Evolutionary conservation across 2,329 filamentous ascomycete species (phyloP), one percentile per base, ranked within the genome.

Genomic region (Paecilomyces formosus): DNA sequence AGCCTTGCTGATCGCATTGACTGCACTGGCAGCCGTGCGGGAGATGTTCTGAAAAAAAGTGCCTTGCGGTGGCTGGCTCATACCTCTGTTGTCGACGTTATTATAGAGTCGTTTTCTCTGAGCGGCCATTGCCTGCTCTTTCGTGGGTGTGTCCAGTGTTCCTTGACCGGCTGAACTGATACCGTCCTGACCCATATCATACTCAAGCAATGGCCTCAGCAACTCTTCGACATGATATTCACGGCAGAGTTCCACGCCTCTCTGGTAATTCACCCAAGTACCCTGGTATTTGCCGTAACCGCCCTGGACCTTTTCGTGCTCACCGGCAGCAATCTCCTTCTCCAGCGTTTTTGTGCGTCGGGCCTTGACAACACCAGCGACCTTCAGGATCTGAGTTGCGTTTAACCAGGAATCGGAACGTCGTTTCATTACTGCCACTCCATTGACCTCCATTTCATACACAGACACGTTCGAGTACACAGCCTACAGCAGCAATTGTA

Each of bases 251-350:
- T 97, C 91, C 53, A 95, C 83, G 1, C 93, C 94, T 61, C 93
- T 86, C 55, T 93, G 89, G 70, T 96, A 97, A 69, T 89, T 90
- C 70, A 99, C 96, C 94, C 94, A 99, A 2, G 94, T 99, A 57
- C 94, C 94, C 78, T 99, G 94, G 70, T 99, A 99, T 79, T 97
- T 97, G 64, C 94, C 94, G 70, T 99, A 99, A 4, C 94, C 94
- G 33, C 94, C 94, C 73, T 99, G 94, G 2, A 99, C 93, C 76
- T 99, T 99, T 74, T 99, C 94, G 74, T 99, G 93, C 70, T 96
- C 90, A 68, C 94, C 94, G 0, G 89, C 94, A 63, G 96, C 85
- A 60, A 99, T 96, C 75, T 99, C 94, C 76, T 97, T 97, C 73
- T 99, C 94, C 55, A 99, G 82, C 7, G 97, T 95, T 75, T 97